Conservation (phyloP, 2,329 filamentous ascomycete species). For the Aspergillus sp. region DNA sequence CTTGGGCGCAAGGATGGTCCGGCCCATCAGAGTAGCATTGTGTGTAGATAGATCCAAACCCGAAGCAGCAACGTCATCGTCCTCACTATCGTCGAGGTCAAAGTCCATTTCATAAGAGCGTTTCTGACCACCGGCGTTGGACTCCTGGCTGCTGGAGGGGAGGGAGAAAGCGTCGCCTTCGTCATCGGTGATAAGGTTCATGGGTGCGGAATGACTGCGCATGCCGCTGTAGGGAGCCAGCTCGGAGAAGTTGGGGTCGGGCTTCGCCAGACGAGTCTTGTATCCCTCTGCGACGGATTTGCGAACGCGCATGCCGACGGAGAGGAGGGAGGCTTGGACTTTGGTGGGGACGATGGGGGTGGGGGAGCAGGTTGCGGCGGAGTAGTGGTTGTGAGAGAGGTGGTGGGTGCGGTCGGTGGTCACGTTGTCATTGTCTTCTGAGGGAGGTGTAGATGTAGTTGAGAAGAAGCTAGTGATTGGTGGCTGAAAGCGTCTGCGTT, state of each 20-base stretch:
- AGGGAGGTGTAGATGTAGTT: slow-evolving; percentile 18
- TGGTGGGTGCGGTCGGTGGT: slow-evolving; percentile 8
- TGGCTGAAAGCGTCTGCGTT: slow-evolving; percentile 49
- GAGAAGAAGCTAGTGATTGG: slow-evolving; percentile 45
- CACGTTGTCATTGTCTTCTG: not conserved
- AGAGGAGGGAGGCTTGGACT: slow-evolving; percentile 80
- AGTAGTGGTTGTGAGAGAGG: slow-evolving; percentile 44
- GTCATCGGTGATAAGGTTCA: slow-evolving; percentile 34
- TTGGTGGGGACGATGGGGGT: slow-evolving; percentile 61
- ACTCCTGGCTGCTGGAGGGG: slow-evolving; percentile 45
- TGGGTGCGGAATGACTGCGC: slow-evolving; percentile 61
- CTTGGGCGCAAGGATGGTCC: slow-evolving; percentile 37
- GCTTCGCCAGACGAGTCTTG: slow-evolving; percentile 62
- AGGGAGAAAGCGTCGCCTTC: slow-evolving; percentile 41
- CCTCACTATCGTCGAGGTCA: slow-evolving; percentile 32
- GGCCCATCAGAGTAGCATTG: slow-evolving; percentile 25
- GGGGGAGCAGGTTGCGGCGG: slow-evolving; percentile 40
- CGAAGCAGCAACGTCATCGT: slow-evolving; percentile 12
- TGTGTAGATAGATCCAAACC: not conserved
- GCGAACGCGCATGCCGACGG: slow-evolving; percentile 89
- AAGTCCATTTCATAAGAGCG: slow-evolving; percentile 41
- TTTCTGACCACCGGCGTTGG: slow-evolving; percentile 41
- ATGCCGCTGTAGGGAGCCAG: slow-evolving; percentile 80
- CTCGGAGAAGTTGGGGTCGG: slow-evolving; percentile 51
- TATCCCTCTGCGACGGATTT: slow-evolving; percentile 94